Conservation (phyloP, 2,329 filamentous ascomycete genomes). For the Falciphora oryzae region DNA sequence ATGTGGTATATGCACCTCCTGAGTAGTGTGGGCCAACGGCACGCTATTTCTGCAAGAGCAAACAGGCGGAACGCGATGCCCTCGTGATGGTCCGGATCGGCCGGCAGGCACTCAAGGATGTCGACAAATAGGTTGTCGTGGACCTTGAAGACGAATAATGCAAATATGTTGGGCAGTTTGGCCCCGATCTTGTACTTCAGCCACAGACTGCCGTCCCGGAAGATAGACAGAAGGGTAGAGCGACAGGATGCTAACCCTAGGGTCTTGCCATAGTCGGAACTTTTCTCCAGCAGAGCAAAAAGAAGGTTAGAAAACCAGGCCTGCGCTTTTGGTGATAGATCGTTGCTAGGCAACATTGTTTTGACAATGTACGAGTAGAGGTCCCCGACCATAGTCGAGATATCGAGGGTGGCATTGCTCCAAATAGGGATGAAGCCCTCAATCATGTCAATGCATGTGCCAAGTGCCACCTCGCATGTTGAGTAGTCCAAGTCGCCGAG, state of each 20-base stretch:
- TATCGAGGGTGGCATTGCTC: conserved; percentile 50
- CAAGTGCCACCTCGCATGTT: conserved; percentile 68
- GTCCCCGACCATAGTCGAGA: conserved; percentile 64
- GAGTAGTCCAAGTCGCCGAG: conserved; percentile 56
- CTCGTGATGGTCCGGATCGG: conserved; percentile 64
- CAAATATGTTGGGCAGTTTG: conserved; percentile 68
- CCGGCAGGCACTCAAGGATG: conserved; percentile 72
- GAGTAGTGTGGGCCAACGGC: conserved; percentile 78
- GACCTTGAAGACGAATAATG: conserved; percentile 70
- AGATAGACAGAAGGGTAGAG: conserved; percentile 68
- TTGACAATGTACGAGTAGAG: conserved; percentile 75
- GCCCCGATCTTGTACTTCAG: conserved; percentile 73
- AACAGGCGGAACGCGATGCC: conserved; percentile 81
- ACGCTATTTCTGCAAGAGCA: conserved; percentile 70
- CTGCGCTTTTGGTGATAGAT: conserved; percentile 65
- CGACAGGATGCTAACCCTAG: conserved; percentile 53
- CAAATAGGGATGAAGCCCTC: conserved; percentile 58
- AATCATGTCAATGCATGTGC: conserved; percentile 63
- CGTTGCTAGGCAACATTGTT: conserved; percentile 57
- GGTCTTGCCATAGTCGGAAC: conserved; percentile 60
- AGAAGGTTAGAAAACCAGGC: conserved; percentile 63
- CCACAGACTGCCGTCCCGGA: conserved; percentile 58
- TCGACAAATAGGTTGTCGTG: conserved; percentile 85
- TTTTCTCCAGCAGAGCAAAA: conserved; percentile 59
- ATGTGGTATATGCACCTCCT: conserved; percentile 88